A percentile compares a stretch with the other conserved stretches of the same genome.
Evolutionary conservation across 495 filamentous ascomycete species (phyloP).

Genomic region (Penicillium arizonense): DNA sequence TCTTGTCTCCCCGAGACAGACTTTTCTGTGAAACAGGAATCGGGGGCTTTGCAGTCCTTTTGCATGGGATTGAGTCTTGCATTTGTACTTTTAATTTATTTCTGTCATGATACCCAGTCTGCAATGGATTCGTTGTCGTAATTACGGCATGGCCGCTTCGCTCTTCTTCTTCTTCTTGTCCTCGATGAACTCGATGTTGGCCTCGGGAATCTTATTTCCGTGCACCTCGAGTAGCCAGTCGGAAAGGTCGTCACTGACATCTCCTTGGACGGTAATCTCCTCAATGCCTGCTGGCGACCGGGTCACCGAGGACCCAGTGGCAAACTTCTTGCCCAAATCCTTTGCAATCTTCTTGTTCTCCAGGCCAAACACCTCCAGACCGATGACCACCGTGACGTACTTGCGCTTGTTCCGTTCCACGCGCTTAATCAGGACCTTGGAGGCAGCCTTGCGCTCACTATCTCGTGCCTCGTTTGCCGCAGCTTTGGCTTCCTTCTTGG

Average conservation of each 20-base stretch:
- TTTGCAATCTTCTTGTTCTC: slow-evolving; percentile 83
- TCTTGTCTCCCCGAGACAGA: not conserved
- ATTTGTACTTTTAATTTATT: slow-evolving; percentile 15
- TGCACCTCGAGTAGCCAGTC: slow-evolving; percentile 89
- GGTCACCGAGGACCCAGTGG: slow-evolving; percentile 89
- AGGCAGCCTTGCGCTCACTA: slow-evolving; percentile 69
- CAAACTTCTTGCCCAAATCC: slow-evolving; percentile 58
- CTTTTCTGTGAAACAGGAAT: too few relatives aligned
- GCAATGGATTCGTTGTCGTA: slow-evolving; percentile 16
- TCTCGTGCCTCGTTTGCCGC: slow-evolving; percentile 78
- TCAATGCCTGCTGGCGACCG: slow-evolving; percentile 82
- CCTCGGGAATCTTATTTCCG: slow-evolving; percentile 76
- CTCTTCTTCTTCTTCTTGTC: slow-evolving; percentile 79
- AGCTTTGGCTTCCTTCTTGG: slow-evolving; percentile 93
- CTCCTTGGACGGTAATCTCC: slow-evolving; percentile 97
- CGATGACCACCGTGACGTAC: slow-evolving; percentile 85
- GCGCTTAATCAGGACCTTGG: slow-evolving; percentile 88
- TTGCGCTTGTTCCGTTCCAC: slow-evolving; percentile 98
- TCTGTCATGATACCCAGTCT: slow-evolving; percentile 31
- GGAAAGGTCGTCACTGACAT: slow-evolving; percentile 90
- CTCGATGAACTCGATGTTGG: slow-evolving; percentile 91
- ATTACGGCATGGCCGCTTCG: slow-evolving; percentile 13
- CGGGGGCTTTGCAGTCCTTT: not conserved
- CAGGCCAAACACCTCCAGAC: slow-evolving; percentile 84
- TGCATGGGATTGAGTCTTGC: slow-evolving; percentile 3